These are phyloP conservation scores for Cyberlindnera maritima DNA, from an alignment of 805 yeast species.

Conservation along the genomic window DNA sequence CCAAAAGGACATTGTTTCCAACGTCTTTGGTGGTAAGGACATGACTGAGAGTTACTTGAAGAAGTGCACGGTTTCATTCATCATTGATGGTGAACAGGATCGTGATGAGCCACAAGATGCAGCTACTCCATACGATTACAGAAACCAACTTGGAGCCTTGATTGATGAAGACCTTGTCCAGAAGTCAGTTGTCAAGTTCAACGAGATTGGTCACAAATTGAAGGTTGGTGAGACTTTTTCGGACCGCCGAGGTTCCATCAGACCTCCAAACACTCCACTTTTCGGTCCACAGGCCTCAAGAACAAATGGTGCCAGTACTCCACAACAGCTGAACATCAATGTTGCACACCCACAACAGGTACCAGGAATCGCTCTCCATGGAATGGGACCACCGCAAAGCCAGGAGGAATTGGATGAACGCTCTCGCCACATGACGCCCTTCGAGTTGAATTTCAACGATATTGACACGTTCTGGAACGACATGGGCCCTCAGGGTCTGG, in stretches of 20 bases:
- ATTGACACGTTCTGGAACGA: slow-evolving; percentile 27
- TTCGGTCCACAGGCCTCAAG: slow-evolving; percentile 7
- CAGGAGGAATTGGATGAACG: slow-evolving; percentile 8
- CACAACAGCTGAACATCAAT: neutral
- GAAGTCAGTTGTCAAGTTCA: slow-evolving; percentile 16
- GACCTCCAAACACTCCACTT: slow-evolving; percentile 11
- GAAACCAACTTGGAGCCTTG: slow-evolving; percentile 23
- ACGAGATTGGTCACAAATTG: slow-evolving; percentile 9
- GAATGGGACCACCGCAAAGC: slow-evolving; percentile 1
- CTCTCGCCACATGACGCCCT: slow-evolving; percentile 14
- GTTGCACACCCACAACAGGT: neutral
- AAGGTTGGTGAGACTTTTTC: slow-evolving; percentile 7
- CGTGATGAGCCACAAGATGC: slow-evolving; percentile 10
- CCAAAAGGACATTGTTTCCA: slow-evolving; percentile 30
- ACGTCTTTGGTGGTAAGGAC: slow-evolving; percentile 31
- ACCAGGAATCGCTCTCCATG: neutral
- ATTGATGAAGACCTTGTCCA: slow-evolving; percentile 17
- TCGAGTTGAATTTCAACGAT: slow-evolving; percentile 20
- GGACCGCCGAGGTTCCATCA: slow-evolving; percentile 8
- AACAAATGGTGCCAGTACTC: neutral
- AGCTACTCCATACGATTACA: slow-evolving; percentile 14
- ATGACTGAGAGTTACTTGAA: slow-evolving; percentile 30
- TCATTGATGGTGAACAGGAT: slow-evolving; percentile 21
- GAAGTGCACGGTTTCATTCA: slow-evolving; percentile 28
- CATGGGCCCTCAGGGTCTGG: slow-evolving; percentile 28